Evolutionary conservation across 2,329 filamentous ascomycete genomes (phyloP), one percentile per base, ranked within the genome.

Genomic region (Talaromyces piceae): DNA sequence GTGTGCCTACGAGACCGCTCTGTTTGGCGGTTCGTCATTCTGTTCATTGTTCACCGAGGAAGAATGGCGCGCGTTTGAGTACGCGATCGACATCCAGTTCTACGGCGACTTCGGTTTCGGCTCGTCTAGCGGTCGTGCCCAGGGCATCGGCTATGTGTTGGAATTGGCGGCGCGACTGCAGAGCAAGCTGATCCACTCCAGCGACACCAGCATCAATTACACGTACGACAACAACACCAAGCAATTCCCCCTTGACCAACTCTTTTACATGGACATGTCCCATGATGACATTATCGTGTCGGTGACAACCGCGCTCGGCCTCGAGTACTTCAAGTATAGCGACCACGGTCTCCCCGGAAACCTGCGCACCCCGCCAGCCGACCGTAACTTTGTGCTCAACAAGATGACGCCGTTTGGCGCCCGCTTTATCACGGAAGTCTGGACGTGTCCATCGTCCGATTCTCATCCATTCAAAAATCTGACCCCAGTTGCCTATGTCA

Each of bases 31-130:
- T 51, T 78, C 74, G 3, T 68, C 74, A 27, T 80, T 80, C 63
- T 80, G 78, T 63, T 56, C 60, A 18, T 68, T 80, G 23, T 80
- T 81, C 63, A 80, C 77, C 1, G 67, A 71, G 41, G 71, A 77
- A 45, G 78, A 81, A 59, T 81, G 77, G 78, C 63, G 68, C 18
- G 76, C 74, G 16, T 81, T 77, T 58, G 77, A 78, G 51, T 74
- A 75, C 54, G 74, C 72, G 3, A 62, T 79, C 8, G 78, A 81
- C 55, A 70, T 78, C 30, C 72, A 75, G 49, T 81, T 68, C 58
- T 73, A 68, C 53, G 69, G 67, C 28, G 71, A 76, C 56, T 75
- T 72, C 52, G 64, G 62, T 9, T 75, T 62, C 53, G 75, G 75
- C 26, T 73, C 74, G 11, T 76, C 77, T 1, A 77, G 71, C 0